These are phyloP conservation scores for Yamadazyma scolyti DNA, from an alignment of 805 yeast species.

Conservation along the genomic window DNA sequence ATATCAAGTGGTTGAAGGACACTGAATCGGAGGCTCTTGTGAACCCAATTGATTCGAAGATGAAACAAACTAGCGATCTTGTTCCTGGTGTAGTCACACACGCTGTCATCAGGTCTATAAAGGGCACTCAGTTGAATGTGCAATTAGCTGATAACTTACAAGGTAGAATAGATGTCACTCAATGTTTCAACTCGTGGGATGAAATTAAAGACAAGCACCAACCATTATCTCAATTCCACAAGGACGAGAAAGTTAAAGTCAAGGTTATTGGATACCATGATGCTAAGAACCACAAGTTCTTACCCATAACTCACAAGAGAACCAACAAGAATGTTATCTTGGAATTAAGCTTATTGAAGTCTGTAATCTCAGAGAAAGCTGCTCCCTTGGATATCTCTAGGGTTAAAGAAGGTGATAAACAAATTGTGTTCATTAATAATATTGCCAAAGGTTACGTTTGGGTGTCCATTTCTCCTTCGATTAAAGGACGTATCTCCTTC, in stretches of 20 bases:
- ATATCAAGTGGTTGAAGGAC: slow-evolving; percentile 16
- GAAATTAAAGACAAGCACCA: slow-evolving; percentile 55
- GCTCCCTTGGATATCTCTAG: slow-evolving; percentile 34
- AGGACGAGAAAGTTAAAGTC: slow-evolving; percentile 56
- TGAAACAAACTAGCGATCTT: slow-evolving; percentile 48
- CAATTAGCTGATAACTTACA: slow-evolving; percentile 71
- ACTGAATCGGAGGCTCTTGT: slow-evolving; percentile 29
- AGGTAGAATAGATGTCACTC: slow-evolving; percentile 77
- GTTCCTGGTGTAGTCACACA: slow-evolving; percentile 58
- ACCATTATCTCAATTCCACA: slow-evolving; percentile 58
- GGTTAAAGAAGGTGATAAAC: slow-evolving; percentile 46
- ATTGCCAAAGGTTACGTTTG: slow-evolving; percentile 57
- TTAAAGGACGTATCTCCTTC: slow-evolving; percentile 63
- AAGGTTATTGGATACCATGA: slow-evolving; percentile 77
- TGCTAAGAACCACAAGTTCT: slow-evolving; percentile 59
- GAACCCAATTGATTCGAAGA: slow-evolving; percentile 59
- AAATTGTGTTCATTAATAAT: slow-evolving; percentile 64
- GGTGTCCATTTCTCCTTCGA: slow-evolving; percentile 65
- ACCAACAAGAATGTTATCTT: slow-evolving; percentile 52
- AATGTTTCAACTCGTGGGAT: slow-evolving; percentile 51
- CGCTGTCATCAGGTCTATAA: slow-evolving; percentile 59
- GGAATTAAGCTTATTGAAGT: slow-evolving; percentile 59
- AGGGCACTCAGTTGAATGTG: slow-evolving; percentile 71
- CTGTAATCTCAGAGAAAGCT: slow-evolving; percentile 19
- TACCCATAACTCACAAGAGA: slow-evolving; percentile 57